These are phyloP conservation scores for Mycena polygramma DNA, from an alignment of 768 basidiomycete genomes.

Conservation along the genomic window DNA sequence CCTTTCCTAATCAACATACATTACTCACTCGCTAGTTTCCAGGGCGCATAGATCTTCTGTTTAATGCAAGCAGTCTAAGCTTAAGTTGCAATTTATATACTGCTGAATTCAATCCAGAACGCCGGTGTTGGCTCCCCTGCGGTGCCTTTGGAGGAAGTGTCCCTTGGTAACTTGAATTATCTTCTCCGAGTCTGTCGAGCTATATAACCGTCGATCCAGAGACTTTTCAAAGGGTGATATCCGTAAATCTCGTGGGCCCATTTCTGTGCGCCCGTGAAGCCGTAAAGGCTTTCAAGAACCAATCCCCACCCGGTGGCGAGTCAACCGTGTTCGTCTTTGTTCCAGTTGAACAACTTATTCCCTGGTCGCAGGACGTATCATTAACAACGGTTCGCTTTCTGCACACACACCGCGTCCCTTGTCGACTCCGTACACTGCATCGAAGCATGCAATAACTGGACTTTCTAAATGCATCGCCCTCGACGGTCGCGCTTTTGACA, in stretches of 20 bases:
- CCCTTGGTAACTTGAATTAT: conserved; percentile 48
- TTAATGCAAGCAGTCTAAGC: conserved; percentile 68
- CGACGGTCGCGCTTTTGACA: conserved; percentile 80
- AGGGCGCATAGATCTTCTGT: conserved; percentile 82
- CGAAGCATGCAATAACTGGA: conserved; percentile 86
- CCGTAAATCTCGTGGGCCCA: conserved; percentile 78
- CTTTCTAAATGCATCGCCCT: conserved; percentile 83
- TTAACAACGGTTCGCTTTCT: conserved; percentile 89
- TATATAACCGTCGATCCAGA: conserved; percentile 41
- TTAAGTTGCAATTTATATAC: not conserved
- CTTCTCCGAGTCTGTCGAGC: not conserved
- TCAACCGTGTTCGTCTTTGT: conserved; percentile 7
- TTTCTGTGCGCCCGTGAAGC: conserved; percentile 87
- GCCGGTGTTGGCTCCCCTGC: conserved; percentile 72
- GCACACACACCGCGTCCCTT: conserved; percentile 79
- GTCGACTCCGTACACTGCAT: conserved; percentile 75
- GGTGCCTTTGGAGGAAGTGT: conserved; percentile 69
- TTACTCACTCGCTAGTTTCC: conserved; percentile 10
- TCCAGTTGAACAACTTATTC: not conserved
- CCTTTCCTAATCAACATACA: conserved; percentile 12
- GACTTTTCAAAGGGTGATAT: conserved; percentile 73
- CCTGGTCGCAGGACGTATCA: conserved; percentile 70
- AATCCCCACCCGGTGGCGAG: conserved; percentile 79
- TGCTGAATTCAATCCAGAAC: conserved; percentile 62
- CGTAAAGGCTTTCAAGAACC: conserved; percentile 77